Percentiles rank a stretch among this genome's conserved stretches.
phyloP scores from a whole-genome alignment of 805 yeast species.

The Millerago galiae region DNA sequence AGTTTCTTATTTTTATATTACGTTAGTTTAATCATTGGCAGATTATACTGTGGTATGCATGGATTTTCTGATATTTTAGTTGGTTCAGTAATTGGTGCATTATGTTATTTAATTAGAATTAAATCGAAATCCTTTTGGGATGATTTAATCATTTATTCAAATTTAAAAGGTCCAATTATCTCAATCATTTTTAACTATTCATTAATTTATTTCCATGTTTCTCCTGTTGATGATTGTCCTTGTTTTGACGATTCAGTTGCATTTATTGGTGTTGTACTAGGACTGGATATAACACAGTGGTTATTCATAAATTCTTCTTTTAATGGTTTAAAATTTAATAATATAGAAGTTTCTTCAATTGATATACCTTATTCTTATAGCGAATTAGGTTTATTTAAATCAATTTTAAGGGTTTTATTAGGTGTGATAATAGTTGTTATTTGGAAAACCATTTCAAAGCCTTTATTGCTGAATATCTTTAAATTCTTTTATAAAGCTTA shows the following conservation, averaged over 20 bases:
- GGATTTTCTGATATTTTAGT: conserved; percentile 71
- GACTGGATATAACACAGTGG: conserved; percentile 47
- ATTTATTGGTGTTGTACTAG: conserved; percentile 80
- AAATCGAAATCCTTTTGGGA: conserved; percentile 40
- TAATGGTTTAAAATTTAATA: conserved; percentile 12
- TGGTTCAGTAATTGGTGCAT: conserved; percentile 61
- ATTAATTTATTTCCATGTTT: conserved; percentile 64
- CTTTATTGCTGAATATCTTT: conserved; percentile 48
- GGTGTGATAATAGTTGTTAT: conserved; percentile 58
- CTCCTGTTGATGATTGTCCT: conserved; percentile 90
- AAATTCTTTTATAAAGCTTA: conserved; percentile 46
- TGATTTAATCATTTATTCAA: conserved; percentile 26
- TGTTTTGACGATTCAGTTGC: conserved; percentile 95
- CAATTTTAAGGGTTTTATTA: conserved; percentile 42
- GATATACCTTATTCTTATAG: conserved; percentile 36
- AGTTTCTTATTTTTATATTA: conserved; percentile 41
- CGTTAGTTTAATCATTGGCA: conserved; percentile 63
- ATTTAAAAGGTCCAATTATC: conserved; percentile 27
- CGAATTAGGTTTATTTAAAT: conserved; percentile 36
- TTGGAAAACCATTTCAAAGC: conserved; percentile 76
- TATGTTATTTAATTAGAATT: conserved; percentile 43
- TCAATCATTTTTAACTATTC: conserved; percentile 36
- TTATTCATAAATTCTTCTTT: conserved; percentile 18
- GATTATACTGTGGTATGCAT: conserved; percentile 97
- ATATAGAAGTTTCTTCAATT: conserved; percentile 17